Evolutionary conservation across 352 stramenopile genomes (phyloP).

Genomic region (Globisporangium orthogonon): DNA sequence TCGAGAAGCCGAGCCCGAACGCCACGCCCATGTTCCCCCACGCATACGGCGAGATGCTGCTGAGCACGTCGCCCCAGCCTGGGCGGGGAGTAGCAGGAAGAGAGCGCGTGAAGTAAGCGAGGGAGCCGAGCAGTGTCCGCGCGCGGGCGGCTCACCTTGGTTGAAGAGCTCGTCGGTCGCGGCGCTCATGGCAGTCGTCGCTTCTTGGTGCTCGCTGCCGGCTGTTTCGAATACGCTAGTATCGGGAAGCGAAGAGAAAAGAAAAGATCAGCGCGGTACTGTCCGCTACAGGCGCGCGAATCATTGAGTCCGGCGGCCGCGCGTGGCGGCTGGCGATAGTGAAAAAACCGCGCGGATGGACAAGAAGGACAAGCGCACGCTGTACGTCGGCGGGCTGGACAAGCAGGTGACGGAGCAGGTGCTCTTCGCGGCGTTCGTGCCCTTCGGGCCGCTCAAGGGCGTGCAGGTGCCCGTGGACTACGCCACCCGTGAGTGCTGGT

Average conservation of each 20-base stretch:
- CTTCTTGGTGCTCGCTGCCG: constrained; percentile 4
- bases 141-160: constrained; percentile 34
- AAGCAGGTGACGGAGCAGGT: constrained; percentile 83
- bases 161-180: constrained; percentile 84
- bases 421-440: constrained; percentile 82
- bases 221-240: background rate
- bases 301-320: background rate
- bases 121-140: background rate
- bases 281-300: background rate
- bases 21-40: constrained; percentile 97
- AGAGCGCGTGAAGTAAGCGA: background rate
- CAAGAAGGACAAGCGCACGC: constrained; percentile 54
- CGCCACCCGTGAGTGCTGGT: constrained; percentile 40
- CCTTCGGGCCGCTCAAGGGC: constrained; percentile 75
- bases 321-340: background rate
- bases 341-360: constrained; percentile 10
- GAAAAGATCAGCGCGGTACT: background rate
- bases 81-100: background rate
- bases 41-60: constrained; percentile 97
- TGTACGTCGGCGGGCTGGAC: constrained; percentile 91
- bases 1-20: constrained; percentile 94
- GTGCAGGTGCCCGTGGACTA: constrained; percentile 77
- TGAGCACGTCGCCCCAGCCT: constrained; percentile 94
- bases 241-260: background rate
- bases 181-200: constrained; percentile 41